Evolutionary conservation across 2,329 filamentous ascomycete genomes (phyloP).

Genomic region (Claviceps cyperi): DNA sequence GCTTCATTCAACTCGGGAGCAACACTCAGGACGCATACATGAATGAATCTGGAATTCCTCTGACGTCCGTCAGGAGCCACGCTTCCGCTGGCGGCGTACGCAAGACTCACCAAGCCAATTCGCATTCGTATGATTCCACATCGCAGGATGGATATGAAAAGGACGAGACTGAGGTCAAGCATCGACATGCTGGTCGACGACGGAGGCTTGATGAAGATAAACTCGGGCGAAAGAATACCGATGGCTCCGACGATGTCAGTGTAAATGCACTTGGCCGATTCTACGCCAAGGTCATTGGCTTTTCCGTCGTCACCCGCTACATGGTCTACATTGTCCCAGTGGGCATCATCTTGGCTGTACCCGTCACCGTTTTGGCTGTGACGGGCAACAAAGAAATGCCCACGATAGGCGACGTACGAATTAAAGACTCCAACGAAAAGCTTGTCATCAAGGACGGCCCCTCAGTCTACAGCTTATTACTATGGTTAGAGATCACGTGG

Average conservation of each 20-base stretch:
- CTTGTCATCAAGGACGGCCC: constrained; percentile 20
- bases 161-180: constrained; percentile 20
- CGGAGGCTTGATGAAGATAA: constrained; percentile 27
- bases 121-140: constrained; percentile 20
- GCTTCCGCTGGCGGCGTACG: constrained; percentile 39
- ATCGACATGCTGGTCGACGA: constrained; percentile 28
- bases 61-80: constrained; percentile 40
- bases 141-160: constrained; percentile 30
- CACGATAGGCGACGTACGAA: constrained; percentile 18
- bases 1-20: constrained; percentile 29
- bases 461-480: constrained; percentile 45
- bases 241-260: constrained; percentile 34
- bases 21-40: constrained; percentile 18
- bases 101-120: constrained; percentile 24
- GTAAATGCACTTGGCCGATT: constrained; percentile 52
- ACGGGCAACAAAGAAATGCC: constrained; percentile 26
- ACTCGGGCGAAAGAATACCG: constrained; percentile 28
- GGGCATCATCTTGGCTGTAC: constrained; percentile 44
- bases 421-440: constrained; percentile 8
- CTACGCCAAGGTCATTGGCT: constrained; percentile 49
- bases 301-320: constrained; percentile 51
- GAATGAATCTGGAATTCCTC: constrained; percentile 34
- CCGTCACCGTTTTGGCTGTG: constrained; percentile 40
- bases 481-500: constrained; percentile 59
- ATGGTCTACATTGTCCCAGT: constrained; percentile 54